Evolutionary conservation across 495 filamentous ascomycete species (phyloP).

Genomic region (Podospora conica): DNA sequence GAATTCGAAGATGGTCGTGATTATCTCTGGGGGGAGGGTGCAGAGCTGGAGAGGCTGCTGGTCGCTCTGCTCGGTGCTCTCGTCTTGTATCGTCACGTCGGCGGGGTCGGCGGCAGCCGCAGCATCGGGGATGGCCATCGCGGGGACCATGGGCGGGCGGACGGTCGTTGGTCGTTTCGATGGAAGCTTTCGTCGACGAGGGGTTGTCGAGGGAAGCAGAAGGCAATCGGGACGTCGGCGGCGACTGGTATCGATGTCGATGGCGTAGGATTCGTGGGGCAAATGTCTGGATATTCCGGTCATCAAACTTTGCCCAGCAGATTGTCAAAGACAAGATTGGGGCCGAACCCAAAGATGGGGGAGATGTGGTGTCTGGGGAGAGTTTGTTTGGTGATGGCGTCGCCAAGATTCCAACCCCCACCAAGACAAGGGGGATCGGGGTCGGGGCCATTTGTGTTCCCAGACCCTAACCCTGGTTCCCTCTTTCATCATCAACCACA

Average conservation of each 20-base stretch:
- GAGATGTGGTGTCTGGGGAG: neutral
- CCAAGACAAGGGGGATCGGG: too few species aligned
- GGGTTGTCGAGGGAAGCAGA: neutral
- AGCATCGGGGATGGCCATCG: neutral
- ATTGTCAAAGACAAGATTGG: neutral
- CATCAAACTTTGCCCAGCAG: neutral
- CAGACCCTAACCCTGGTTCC: neutral
- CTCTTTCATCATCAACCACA: neutral
- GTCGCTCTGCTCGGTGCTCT: neutral
- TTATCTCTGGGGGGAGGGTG: slow-evolving; percentile 23
- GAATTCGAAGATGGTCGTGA: slow-evolving; percentile 20
- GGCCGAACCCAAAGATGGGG: neutral
- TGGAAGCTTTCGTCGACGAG: neutral
- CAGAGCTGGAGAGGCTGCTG: slow-evolving; percentile 3
- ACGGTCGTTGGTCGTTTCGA: neutral
- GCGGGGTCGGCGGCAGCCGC: neutral
- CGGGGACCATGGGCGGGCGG: neutral
- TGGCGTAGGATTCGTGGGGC: neutral
- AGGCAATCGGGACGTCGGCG: neutral
- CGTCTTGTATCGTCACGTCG: neutral
- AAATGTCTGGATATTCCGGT: neutral
- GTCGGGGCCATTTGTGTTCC: neutral
- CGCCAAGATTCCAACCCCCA: neutral
- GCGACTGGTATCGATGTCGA: neutral
- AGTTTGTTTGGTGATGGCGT: neutral